phyloP scores from a whole-genome alignment of 2,329 filamentous ascomycete species.

The Clarireedia paspali region DNA sequence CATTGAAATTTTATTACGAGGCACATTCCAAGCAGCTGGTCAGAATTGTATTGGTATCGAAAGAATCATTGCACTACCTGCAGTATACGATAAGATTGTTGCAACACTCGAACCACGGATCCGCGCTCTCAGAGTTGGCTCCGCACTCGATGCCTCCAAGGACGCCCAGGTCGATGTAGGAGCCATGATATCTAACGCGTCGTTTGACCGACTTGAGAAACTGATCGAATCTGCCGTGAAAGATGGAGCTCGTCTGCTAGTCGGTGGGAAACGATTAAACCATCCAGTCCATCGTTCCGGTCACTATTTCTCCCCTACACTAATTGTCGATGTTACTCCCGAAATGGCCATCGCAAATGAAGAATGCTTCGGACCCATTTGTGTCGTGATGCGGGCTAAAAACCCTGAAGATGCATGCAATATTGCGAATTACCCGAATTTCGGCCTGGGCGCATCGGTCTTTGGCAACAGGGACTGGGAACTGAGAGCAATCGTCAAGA shows the following conservation, averaged over 20 bases:
- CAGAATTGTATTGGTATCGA: conserved; percentile 99
- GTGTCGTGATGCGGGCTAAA: conserved; percentile 73
- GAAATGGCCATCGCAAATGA: conserved; percentile 81
- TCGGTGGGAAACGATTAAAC: conserved; percentile 62
- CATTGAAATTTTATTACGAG: conserved; percentile 76
- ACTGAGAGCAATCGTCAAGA: conserved; percentile 56
- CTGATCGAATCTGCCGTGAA: conserved; percentile 71
- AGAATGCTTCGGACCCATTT: conserved; percentile 90
- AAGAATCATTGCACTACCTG: conserved; percentile 73
- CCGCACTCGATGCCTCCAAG: conserved; percentile 44
- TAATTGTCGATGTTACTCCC: conserved; percentile 81
- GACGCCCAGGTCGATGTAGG: conserved; percentile 65
- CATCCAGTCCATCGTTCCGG: conserved; percentile 71
- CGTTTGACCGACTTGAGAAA: conserved; percentile 67
- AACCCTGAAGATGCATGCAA: conserved; percentile 55
- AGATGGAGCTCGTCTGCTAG: conserved; percentile 72
- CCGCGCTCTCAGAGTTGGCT: conserved; percentile 66
- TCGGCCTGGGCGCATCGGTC: conserved; percentile 82
- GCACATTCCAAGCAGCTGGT: conserved; percentile 88
- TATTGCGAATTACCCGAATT: conserved; percentile 77
- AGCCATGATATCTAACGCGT: conserved; percentile 75
- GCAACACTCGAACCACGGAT: conserved; percentile 66
- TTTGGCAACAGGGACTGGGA: conserved; percentile 64
- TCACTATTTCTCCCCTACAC: conserved; percentile 87
- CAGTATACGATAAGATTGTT: conserved; percentile 68